phyloP scores from a whole-genome alignment of 495 filamentous ascomycete genomes.

The Tuber borchii region DNA sequence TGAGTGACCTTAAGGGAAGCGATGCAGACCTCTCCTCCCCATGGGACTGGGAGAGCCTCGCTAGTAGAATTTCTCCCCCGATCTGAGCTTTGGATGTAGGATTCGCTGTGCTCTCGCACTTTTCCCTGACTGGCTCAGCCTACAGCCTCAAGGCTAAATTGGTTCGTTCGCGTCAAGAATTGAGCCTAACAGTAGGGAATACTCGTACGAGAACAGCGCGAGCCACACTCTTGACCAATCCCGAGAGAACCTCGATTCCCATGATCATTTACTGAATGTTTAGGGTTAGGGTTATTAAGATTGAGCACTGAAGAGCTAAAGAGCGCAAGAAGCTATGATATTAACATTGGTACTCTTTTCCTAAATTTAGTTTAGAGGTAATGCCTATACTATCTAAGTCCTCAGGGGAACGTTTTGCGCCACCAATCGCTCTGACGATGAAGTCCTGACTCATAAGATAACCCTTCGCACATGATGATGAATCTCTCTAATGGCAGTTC shows the following conservation, averaged over 20 bases:
- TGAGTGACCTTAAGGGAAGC: neutral
- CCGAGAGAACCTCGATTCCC: neutral
- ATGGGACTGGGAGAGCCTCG: no score
- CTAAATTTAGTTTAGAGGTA: no score
- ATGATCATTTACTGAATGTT: neutral
- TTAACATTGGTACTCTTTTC: no score
- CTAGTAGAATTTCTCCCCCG: neutral
- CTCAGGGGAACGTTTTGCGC: neutral
- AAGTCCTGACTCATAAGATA: neutral
- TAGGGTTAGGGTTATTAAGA: neutral
- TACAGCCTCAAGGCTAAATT: no score
- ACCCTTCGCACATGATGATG: neutral
- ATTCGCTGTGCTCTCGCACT: neutral
- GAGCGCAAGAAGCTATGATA: no score
- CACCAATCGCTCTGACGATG: neutral
- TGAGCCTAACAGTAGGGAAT: neutral
- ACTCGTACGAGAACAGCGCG: neutral
- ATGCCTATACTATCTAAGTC: no score
- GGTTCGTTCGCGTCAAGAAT: neutral
- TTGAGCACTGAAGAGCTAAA: no score
- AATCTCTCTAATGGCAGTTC: neutral
- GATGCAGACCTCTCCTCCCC: no score
- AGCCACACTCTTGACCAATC: neutral
- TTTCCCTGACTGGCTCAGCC: neutral
- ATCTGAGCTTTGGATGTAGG: neutral